Evolutionary conservation across 768 basidiomycete genomes (phyloP).

Genomic region (Austroboletus eburneus): DNA sequence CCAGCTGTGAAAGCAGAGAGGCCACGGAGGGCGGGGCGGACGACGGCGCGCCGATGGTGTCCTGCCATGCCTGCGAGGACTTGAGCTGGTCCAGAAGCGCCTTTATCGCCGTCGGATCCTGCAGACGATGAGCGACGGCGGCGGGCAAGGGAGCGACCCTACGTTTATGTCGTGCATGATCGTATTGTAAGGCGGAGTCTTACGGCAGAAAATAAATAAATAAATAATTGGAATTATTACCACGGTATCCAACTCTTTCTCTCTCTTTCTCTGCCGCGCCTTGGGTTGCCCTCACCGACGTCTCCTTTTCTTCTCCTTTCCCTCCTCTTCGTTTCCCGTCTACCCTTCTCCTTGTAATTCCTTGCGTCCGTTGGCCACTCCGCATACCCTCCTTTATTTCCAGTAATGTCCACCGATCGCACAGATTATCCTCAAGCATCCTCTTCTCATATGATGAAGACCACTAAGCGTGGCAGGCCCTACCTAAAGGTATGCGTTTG

Average conservation of each 20-base stretch:
- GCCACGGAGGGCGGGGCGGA: constrained; percentile 42
- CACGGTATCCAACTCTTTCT: constrained; percentile 28
- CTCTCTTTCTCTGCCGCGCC: constrained; percentile 10
- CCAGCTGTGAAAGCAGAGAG: constrained; percentile 58
- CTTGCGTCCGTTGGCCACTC: constrained; percentile 8
- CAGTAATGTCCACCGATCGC: constrained; percentile 41
- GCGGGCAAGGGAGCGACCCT: no score
- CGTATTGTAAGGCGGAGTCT: no score
- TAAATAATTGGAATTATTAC: constrained; percentile 8
- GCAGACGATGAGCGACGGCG: constrained; percentile 32
- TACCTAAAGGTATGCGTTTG: constrained; percentile 71
- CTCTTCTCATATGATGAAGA: constrained; percentile 98
- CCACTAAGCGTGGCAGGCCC: constrained; percentile 90
- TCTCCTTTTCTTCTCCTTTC: constrained; percentile 28
- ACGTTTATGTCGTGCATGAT: no score
- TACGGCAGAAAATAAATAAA: no score
- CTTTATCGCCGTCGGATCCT: constrained; percentile 64
- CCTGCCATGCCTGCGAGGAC: constrained; percentile 67
- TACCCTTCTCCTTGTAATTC: constrained; percentile 25
- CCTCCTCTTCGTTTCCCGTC: constrained; percentile 29
- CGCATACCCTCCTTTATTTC: constrained; percentile 17
- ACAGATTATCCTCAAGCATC: constrained; percentile 45
- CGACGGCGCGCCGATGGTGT: constrained; percentile 26
- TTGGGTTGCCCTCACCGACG: constrained; percentile 22
- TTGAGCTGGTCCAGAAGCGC: constrained; percentile 69